Base-by-base conservation (phyloP, 768 basidiomycete genomes). In the Candolleomyces aberdarensis region DNA sequence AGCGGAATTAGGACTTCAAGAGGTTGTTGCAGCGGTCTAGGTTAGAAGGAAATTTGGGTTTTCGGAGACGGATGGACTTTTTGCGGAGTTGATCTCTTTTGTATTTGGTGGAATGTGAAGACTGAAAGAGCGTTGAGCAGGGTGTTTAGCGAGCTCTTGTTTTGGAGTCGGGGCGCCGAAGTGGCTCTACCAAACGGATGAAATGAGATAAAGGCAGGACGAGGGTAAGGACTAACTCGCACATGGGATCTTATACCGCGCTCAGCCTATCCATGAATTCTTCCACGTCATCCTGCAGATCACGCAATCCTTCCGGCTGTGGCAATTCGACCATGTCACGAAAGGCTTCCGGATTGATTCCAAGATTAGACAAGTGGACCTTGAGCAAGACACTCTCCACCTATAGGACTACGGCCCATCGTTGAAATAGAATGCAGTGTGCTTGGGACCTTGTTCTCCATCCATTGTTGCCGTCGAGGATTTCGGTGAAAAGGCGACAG, bases 101-200 rank as follows among this genome's bases (percentile, higher is more conserved):
- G 66, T 80, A 80, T 65, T 80, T 80, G 1, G 78, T 78, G 67
- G 76, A 77, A 80, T 74, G 20, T 73, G 71, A 17, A 80, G 69
- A 46, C 79, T 74, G 1, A 71, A 58, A 80, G 74, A 56, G 77
- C 76, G 17, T 58, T 72, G 36, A 82, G 76, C 39, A 79, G 70
- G 3, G 70, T 65, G 46, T 67, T 66, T 17, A 80, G 63, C 43
- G 70, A 70, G 1, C 74, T 72, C 3, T 26, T 26, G 26, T 3
- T 29, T 76, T 71, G 0, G 70, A 61, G 13, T 69, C 62, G 22
- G 70, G 14, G 67, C 70, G 55, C 79, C 78, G 52, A 80, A 80
- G 57, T 76, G 69, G 53, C 77, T 26, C 1, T 80, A 48, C 11
- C n/a, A 46, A 43, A 29, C 60, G 57, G 29, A 26, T 29, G 29